Conservation (phyloP, 495 filamentous ascomycete genomes). For the Annulohypoxylon nitens region DNA sequence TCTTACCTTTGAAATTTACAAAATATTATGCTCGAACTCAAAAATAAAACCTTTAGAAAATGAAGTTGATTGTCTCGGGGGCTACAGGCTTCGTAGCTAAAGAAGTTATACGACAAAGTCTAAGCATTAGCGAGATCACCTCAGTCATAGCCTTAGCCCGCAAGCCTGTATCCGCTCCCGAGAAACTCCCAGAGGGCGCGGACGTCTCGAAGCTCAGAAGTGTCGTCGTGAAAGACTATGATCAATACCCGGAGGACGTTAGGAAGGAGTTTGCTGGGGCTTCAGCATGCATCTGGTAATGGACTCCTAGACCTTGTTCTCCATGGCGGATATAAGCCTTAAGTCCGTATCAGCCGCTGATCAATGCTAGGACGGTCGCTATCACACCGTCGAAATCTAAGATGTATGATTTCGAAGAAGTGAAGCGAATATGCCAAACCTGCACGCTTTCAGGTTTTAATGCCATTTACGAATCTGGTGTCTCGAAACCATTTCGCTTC, state of each 20-base stretch:
- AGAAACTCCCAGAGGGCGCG: slow-evolving; percentile 24
- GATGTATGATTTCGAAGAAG: slow-evolving; percentile 55
- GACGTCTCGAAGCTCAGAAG: slow-evolving; percentile 57
- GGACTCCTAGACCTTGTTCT: not conserved
- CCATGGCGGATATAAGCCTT: slow-evolving; percentile 12
- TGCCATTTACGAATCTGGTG: slow-evolving; percentile 52
- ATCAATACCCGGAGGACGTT: slow-evolving; percentile 55
- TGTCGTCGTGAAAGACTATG: slow-evolving; percentile 58
- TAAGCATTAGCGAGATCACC: slow-evolving; percentile 55
- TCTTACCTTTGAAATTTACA: not conserved
- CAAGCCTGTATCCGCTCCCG: slow-evolving; percentile 51
- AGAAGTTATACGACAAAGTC: slow-evolving; percentile 61
- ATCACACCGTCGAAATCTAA: slow-evolving; percentile 57
- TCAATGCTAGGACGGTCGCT: slow-evolving; percentile 56
- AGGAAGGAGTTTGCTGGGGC: slow-evolving; percentile 60
- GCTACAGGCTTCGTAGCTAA: slow-evolving; percentile 62
- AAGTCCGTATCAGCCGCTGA: slow-evolving; percentile 24
- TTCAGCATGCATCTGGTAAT: slow-evolving; percentile 66
- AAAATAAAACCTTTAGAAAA: slow-evolving; percentile 29
- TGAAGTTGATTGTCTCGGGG: slow-evolving; percentile 66
- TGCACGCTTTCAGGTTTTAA: slow-evolving; percentile 57
- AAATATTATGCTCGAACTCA: too few relatives aligned
- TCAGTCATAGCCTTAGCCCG: slow-evolving; percentile 59
- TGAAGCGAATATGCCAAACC: slow-evolving; percentile 59
- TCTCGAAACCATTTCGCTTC: slow-evolving; percentile 58